Conservation (phyloP, 1,284 basidiomycete genomes). For the Ustilago trichophora region DNA sequence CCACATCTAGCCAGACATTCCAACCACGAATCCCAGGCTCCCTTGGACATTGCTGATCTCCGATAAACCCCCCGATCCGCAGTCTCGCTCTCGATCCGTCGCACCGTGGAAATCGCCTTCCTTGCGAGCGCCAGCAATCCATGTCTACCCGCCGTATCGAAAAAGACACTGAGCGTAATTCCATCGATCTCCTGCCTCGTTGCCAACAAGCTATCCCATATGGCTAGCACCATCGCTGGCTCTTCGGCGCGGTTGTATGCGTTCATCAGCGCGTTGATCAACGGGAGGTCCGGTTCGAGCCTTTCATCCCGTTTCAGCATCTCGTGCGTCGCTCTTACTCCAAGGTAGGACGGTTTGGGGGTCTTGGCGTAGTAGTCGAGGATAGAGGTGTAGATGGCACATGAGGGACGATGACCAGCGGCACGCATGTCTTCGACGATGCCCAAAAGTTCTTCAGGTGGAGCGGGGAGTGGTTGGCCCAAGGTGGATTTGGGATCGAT, state of each 20-base stretch:
- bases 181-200: constrained; percentile 70
- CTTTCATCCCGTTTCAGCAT: constrained; percentile 79
- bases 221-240: constrained; percentile 76
- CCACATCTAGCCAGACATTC: constrained; percentile 83
- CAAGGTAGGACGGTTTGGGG: constrained; percentile 26
- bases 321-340: constrained; percentile 77
- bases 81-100: constrained; percentile 66
- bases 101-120: constrained; percentile 25
- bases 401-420: constrained; percentile 73
- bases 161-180: constrained; percentile 79
- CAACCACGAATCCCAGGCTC: constrained; percentile 79
- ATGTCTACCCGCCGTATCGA: constrained; percentile 81
- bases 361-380: constrained; percentile 70
- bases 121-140: constrained; percentile 55
- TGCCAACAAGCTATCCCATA: constrained; percentile 79
- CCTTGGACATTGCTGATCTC: constrained; percentile 71
- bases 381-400: constrained; percentile 77
- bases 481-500: background rate
- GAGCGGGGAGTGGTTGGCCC: constrained; percentile 67
- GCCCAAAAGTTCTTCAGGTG: constrained; percentile 76
- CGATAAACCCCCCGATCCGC: constrained; percentile 71
- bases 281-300: constrained; percentile 76
- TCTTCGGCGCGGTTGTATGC: constrained; percentile 82
- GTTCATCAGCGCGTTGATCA: constrained; percentile 91
- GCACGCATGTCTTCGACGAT: constrained; percentile 85